phyloP scores from a whole-genome alignment of 331 rosid species.

The Malus hybrid region DNA sequence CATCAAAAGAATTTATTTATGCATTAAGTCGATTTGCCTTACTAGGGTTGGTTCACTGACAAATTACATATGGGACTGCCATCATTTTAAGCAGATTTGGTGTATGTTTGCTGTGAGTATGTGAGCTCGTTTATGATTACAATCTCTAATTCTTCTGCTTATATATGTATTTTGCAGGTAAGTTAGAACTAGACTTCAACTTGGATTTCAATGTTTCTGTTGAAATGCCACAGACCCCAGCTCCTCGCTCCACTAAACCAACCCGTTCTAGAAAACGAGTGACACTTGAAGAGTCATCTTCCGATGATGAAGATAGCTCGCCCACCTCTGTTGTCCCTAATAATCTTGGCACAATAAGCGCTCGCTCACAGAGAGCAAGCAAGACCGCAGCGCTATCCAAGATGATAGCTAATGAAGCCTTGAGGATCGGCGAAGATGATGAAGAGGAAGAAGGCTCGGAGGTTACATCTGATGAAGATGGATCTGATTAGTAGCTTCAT shows the following conservation, averaged over 20 bases:
- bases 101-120: neutral
- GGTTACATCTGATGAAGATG: conserved; percentile 44
- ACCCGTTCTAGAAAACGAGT: conserved; percentile 52
- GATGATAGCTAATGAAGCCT: conserved; percentile 37
- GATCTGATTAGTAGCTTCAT: conserved; percentile 19
- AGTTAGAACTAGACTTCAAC: conserved; percentile 53
- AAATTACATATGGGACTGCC: neutral
- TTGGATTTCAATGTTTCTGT: conserved; percentile 36
- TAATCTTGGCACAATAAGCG: conserved; percentile 16
- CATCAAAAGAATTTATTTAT: neutral
- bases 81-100: neutral
- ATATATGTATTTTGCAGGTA: conserved; percentile 30
- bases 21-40: neutral
- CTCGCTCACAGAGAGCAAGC: conserved; percentile 84
- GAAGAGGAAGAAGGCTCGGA: conserved; percentile 40
- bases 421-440: conserved; percentile 30
- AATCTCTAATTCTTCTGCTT: conserved; percentile 4
- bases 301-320: conserved; percentile 48
- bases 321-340: conserved; percentile 48
- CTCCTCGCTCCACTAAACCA: conserved; percentile 35
- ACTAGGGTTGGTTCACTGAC: neutral
- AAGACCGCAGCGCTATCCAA: conserved; percentile 73
- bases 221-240: conserved; percentile 54
- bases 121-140: neutral
- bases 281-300: conserved; percentile 49